Evolutionary conservation across 2,329 filamentous ascomycete species (phyloP).

Genomic region (Monosporascus ibericus): DNA sequence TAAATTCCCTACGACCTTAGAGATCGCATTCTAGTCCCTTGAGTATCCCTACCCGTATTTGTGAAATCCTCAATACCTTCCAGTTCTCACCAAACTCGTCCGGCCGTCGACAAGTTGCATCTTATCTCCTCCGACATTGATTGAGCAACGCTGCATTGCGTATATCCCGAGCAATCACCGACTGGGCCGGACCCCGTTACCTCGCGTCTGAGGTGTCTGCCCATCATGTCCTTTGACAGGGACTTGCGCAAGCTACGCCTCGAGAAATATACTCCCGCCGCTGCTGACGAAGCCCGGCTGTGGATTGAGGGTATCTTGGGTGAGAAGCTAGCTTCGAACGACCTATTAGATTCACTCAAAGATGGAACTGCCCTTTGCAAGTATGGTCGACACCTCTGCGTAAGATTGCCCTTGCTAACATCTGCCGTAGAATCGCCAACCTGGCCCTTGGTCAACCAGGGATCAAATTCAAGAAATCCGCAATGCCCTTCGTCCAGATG

Average conservation of each 20-base stretch:
- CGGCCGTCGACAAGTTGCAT: too few species aligned
- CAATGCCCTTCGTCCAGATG: slow-evolving; percentile 99
- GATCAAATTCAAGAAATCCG: slow-evolving; percentile 83
- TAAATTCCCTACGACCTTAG: too few species aligned
- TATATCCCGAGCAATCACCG: background rate
- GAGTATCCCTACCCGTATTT: too few species aligned
- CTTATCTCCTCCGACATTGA: too few species aligned
- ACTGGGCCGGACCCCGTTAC: background rate
- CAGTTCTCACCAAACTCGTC: too few species aligned
- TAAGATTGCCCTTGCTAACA: slow-evolving; percentile 13
- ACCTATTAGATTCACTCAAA: slow-evolving; percentile 80
- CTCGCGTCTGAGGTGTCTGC: slow-evolving; percentile 58
- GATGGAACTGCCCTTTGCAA: slow-evolving; percentile 92
- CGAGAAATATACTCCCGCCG: slow-evolving; percentile 86
- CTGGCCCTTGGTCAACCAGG: slow-evolving; percentile 69
- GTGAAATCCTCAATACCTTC: too few species aligned
- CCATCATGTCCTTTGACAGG: slow-evolving; percentile 78
- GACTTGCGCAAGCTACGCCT: slow-evolving; percentile 91
- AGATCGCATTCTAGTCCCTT: too few species aligned
- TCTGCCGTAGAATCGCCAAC: slow-evolving; percentile 64
- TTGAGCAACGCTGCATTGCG: too few species aligned
- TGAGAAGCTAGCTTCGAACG: slow-evolving; percentile 62
- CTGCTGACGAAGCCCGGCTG: slow-evolving; percentile 73
- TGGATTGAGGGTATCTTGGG: slow-evolving; percentile 85
- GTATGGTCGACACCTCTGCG: slow-evolving; percentile 42